Evolutionary conservation across 257 asterid species (phyloP).

Genomic region (Salvia rosmarinus): DNA sequence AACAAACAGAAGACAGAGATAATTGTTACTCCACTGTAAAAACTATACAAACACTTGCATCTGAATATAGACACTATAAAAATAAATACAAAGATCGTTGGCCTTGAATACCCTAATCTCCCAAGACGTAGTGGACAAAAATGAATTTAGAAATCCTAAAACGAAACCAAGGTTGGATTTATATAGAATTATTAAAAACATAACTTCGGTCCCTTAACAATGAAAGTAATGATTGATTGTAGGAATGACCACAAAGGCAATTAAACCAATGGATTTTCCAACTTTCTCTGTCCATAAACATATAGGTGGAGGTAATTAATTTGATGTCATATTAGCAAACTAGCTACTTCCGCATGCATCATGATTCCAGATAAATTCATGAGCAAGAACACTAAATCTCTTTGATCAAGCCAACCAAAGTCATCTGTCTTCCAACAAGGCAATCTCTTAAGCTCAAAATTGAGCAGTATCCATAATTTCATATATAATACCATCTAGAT

Average conservation of each 20-base stretch:
- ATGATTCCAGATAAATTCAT: background rate
- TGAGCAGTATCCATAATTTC: conserved; percentile 9
- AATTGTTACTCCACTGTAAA: background rate
- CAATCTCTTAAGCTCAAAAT: background rate
- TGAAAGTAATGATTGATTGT: background rate
- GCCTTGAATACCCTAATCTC: background rate
- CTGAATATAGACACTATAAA: background rate
- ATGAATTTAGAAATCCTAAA: background rate
- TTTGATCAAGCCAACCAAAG: background rate
- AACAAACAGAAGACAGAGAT: conserved; percentile 13
- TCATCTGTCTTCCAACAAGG: background rate
- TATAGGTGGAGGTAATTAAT: background rate
- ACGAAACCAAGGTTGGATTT: background rate
- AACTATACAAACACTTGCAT: background rate
- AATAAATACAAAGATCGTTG: background rate
- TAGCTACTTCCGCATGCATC: background rate
- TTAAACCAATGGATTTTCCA: background rate
- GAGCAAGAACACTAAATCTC: too few relatives aligned
- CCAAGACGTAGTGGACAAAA: background rate
- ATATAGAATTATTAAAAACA: background rate
- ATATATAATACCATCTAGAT: background rate
- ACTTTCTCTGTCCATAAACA: background rate
- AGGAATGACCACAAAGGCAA: background rate
- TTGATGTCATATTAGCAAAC: background rate
- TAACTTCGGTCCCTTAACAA: background rate